These are phyloP conservation scores for Entamoeba nuttalli DNA, from an alignment of 208 protist species.

Conservation along the genomic window DNA sequence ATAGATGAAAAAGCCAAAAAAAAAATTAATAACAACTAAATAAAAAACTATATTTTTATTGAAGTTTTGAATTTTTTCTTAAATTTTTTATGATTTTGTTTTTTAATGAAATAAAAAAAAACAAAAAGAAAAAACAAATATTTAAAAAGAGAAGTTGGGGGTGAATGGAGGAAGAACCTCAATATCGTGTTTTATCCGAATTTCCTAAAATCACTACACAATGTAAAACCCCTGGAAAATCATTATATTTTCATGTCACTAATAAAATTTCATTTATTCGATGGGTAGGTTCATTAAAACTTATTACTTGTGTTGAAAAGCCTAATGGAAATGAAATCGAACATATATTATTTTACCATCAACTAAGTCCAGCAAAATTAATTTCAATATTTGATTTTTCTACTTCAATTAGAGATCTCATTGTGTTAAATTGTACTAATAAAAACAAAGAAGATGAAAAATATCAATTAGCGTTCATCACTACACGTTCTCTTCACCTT, in stretches of 20 bases:
- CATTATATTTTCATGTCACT: background rate
- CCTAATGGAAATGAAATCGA: background rate
- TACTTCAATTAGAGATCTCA: background rate
- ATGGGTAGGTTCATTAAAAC: background rate
- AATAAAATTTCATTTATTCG: background rate
- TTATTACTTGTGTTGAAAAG: background rate
- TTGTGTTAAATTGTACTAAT: background rate
- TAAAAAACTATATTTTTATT: too few species aligned
- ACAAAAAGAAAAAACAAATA: too few species aligned
- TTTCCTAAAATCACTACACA: background rate
- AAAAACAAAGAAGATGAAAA: background rate
- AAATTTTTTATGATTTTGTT: too few species aligned
- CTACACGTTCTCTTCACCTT: background rate
- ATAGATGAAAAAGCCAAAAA: too few species aligned
- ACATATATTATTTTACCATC: background rate
- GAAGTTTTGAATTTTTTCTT: too few species aligned
- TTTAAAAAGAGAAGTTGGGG: too few species aligned
- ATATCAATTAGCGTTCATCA: background rate
- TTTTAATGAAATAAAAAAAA: too few species aligned
- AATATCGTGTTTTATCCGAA: background rate
- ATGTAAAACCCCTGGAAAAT: background rate
- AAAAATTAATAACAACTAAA: too few species aligned
- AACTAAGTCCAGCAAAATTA: background rate
- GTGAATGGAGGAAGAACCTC: background rate
- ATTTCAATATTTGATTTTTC: background rate